Evolutionary conservation across 192 early-diverging fungal species (phyloP).

Genomic region (Backusella australiensis): DNA sequence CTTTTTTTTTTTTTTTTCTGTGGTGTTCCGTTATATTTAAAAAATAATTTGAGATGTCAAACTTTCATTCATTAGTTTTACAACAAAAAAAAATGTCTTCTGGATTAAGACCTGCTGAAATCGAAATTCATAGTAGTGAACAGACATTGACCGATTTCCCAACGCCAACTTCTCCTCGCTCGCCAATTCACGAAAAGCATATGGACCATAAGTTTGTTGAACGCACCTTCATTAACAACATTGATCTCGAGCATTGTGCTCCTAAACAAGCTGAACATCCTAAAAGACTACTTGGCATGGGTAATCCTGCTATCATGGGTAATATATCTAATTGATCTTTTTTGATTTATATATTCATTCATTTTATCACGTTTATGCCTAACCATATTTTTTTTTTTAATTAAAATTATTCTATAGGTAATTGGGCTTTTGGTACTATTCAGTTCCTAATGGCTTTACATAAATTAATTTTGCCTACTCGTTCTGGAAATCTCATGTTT

Average conservation of each 20-base stretch:
- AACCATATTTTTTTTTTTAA: neutral
- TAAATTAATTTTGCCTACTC: conserved; percentile 24
- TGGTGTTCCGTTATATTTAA: neutral
- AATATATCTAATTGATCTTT: neutral
- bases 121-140: conserved; percentile 6
- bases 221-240: neutral
- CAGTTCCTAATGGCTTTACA: conserved; percentile 14
- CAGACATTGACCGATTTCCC: neutral
- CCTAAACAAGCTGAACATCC: neutral
- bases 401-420: conserved; percentile 7
- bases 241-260: neutral
- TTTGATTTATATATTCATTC: neutral
- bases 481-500: conserved; percentile 20
- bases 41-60: neutral
- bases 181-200: neutral
- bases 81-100: neutral
- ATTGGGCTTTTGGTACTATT: conserved; percentile 27
- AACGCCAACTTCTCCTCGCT: neutral
- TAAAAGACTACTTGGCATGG: neutral
- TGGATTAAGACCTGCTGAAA: neutral
- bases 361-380: neutral
- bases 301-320: conserved; percentile 1
- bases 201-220: neutral
- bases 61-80: conserved; percentile 1
- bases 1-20: neutral